Base-by-base conservation (phyloP, 148 eudicot species). In the Rhododendron ferrugineum region DNA sequence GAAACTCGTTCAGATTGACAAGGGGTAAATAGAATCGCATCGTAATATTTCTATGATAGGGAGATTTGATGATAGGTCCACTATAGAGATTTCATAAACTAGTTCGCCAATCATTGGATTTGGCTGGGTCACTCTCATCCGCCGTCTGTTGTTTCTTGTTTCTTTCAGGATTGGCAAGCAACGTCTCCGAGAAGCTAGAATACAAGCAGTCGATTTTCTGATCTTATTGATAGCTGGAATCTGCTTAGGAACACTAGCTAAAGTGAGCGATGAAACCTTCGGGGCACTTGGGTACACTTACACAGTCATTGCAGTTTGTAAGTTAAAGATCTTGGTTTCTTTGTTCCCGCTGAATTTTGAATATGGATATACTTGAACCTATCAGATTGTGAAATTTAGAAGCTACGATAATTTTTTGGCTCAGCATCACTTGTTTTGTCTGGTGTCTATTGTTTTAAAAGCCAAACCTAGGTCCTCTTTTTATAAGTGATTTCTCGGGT, bases 241-340 rank as follows among this genome's bases (percentile, higher is more conserved):
- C 68, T 94, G 97, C 88, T 86, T 96, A 84, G 99, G 99, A 82
- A 93, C 93, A 58, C 91, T 96, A 70, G 99, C 99, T 23, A 93
- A 94, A 93, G 99, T 96, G 83, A 96, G 93, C 73, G 99, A 96
- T 85, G 99, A 92, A 91, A 92, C 95, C 77, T 93, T 96, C 86
- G 99, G 99, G 30, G 90, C 92, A 14, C 87, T 88, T 78, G 98
- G 98, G 26, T 96, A 96, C 81, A 92, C 97, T 56, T 94, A 96
- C 90, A 94, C 98, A 3, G 94, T 96, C 83, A 96, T 96, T 84
- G 94, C 96, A 58, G 94, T 95, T 79, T 94, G 99, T 94, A 94
- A 96, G 99, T 96, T 62, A 36, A 84, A 70, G 36, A 72, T 64
- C 62, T 77, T 11, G 22, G 40, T 58, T 16, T 58, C 40, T 37